Conservation (phyloP, 2,329 filamentous ascomycete species). For the Diplocarpon mali region DNA sequence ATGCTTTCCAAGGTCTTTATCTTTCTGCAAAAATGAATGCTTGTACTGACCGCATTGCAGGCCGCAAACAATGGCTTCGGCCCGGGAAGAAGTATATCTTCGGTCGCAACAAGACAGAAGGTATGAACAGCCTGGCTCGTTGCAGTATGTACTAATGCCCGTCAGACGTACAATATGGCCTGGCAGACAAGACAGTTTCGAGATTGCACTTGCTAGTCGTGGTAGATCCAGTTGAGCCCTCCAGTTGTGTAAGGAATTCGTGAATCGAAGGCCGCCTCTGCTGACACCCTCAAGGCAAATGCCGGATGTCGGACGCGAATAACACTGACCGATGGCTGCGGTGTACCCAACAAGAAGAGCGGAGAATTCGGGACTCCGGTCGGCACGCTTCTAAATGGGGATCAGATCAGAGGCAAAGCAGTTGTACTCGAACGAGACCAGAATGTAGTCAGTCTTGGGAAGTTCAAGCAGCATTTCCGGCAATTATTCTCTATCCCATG, state of each 20-base stretch:
- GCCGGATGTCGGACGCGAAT: constrained; percentile 47
- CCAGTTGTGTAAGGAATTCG: constrained; percentile 50
- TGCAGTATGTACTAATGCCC: constrained; percentile 1
- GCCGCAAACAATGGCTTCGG: constrained; percentile 69
- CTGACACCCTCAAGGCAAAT: constrained; percentile 13
- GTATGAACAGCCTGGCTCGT: constrained; percentile 31
- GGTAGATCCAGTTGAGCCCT: constrained; percentile 52
- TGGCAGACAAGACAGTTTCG: constrained; percentile 75
- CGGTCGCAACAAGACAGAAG: constrained; percentile 62
- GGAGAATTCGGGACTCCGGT: constrained; percentile 53
- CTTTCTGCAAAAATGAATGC: neutral
- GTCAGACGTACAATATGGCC: constrained; percentile 53
- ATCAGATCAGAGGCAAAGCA: constrained; percentile 52
- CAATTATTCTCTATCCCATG: constrained; percentile 26
- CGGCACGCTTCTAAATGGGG: constrained; percentile 69
- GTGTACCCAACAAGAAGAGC: neutral
- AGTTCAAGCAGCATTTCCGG: constrained; percentile 53
- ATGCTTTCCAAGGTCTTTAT: constrained; percentile 37
- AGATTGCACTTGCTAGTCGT: constrained; percentile 76
- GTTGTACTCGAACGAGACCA: constrained; percentile 43
- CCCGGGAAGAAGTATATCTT: constrained; percentile 80
- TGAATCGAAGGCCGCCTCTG: constrained; percentile 3
- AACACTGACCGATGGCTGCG: constrained; percentile 57
- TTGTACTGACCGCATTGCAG: constrained; percentile 29
- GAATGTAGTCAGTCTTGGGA: constrained; percentile 62